Base-by-base conservation (phyloP, 495 filamentous ascomycete genomes). In the Hypoxylon crocopeplum region DNA sequence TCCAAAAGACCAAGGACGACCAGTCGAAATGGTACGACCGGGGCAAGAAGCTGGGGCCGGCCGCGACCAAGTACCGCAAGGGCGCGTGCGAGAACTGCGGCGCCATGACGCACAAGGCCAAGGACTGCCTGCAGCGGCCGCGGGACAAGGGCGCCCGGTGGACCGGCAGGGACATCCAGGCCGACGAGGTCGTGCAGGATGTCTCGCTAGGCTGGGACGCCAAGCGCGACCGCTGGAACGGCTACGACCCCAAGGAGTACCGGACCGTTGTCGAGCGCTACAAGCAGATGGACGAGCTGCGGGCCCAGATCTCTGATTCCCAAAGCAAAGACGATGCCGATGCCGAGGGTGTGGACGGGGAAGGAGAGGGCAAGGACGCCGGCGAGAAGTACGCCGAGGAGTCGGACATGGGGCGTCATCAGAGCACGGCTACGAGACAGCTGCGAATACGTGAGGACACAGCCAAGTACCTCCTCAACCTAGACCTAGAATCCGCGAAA, bases 81-180 rank as follows among this genome's bases (percentile, higher is more conserved):
- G 94, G 94, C 64, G 91, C 94, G 34, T 98, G 94, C 75, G 92
- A 96, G 74, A 98, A 98, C 77, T 98, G 94, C 78, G 94, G 94
- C 67, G 90, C 92, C 21, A 91, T 96, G 86, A 92, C 90, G 61
- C 94, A 98, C 77, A 95, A 94, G 69, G 89, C 87, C 20, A 97
- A 95, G 68, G 93, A 96, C 63, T 98, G 94, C 69, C 77, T 98
- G 38, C 91, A 86, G 68, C 85, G 93, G 54, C 95, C 93, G 8
- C 84, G 94, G 56, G 95, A 95, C 56, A 83, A 89, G 22, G 95
- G 95, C 42, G 94, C 94, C 2, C 91, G 87, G 70, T 97, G 89
- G 88, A 96, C 92, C 0, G 94, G 94, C 4, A 88, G 84, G 62
- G 86, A 98, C 73, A 98, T 98, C 57, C 85, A 95, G 67, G 91